Evolutionary conservation across 1,284 basidiomycete species (phyloP), one percentile per base, ranked within the genome.

Genomic region (Leccinum fallax): DNA sequence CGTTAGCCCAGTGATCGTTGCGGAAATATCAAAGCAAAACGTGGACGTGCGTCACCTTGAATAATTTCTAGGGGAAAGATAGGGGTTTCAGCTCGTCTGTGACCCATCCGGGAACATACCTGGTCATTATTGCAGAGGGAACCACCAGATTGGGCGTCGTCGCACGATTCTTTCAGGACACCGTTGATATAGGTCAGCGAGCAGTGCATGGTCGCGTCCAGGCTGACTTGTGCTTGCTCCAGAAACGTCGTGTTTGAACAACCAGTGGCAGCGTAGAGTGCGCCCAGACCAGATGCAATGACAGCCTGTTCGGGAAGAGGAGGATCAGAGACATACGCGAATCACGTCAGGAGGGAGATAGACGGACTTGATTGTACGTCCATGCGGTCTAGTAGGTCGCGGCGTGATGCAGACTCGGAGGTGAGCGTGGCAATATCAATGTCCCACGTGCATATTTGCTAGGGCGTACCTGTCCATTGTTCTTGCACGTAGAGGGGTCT

Each of bases 121-220:
- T 85, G 83, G 65, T 85, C 82, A 28, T 75, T 67, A 67, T 85
- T 70, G 67, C 84, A 85, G 28, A 74, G 69, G 1, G 77, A 54
- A 24, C 74, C 73, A 34, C 76, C 76, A 1, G 75, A 61, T 24
- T 69, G 66, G n/a, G 78, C 77, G 60, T 81, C 70, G 65, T 85
- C 84, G 63, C 84, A 85, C 2, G 81, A 79, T 69, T 85, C 84
- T 65, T 75, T 81, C 49, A 85, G 74, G 61, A 82, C 78, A 10
- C 26, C 57, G 59, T 71, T 69, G 65, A 80, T 75, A 8, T 62
- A 65, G 2, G 80, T 79, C 53, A 82, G 69, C 28, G 67, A 72
- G 11, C 64, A 21, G 26, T 26, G 56, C 16, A 83, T 80, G n/a
- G 81, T 81, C 0, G 83, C 83, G 65, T 84, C 79, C 53, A 85